phyloP scores from a whole-genome alignment of 1,139 yeast species.

The Suhomyces bokatorum region DNA sequence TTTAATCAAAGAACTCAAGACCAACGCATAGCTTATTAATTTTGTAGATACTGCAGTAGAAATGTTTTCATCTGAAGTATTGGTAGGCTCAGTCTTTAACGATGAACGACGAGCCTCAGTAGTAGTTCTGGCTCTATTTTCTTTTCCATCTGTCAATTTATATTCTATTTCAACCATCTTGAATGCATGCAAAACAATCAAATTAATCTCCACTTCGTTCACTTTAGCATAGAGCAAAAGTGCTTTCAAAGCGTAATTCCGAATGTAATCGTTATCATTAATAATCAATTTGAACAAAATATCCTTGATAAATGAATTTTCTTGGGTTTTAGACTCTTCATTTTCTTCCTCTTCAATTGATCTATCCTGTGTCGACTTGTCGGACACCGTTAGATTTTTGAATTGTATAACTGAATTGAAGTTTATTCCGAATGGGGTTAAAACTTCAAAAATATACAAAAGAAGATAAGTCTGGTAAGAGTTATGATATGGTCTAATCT shows the following conservation, averaged over 20 bases:
- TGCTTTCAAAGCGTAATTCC: conserved; percentile 39
- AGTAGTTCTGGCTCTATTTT: conserved; percentile 14
- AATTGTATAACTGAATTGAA: conserved; percentile 28
- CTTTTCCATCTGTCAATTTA: conserved; percentile 19
- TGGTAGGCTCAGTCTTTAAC: background rate
- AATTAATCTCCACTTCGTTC: conserved; percentile 41
- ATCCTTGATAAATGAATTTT: conserved; percentile 30
- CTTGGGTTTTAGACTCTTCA: conserved; percentile 17
- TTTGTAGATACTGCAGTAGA: conserved; percentile 25
- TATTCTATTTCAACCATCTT: conserved; percentile 36
- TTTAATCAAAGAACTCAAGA: conserved; percentile 39
- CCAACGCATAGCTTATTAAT: conserved; percentile 37
- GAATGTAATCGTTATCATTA: conserved; percentile 36
- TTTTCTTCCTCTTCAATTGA: conserved; percentile 27
- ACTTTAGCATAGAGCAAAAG: conserved; percentile 33
- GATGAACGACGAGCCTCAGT: background rate
- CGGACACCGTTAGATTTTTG: conserved; percentile 11
- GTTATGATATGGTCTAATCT: conserved; percentile 35
- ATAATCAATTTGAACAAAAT: conserved; percentile 35
- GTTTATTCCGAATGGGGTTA: conserved; percentile 42
- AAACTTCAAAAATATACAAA: conserved; percentile 31
- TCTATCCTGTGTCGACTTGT: conserved; percentile 20
- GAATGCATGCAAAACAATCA: conserved; percentile 36
- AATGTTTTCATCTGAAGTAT: conserved; percentile 24
- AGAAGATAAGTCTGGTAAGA: conserved; percentile 38